Evolutionary conservation across 2,329 filamentous ascomycete genomes (phyloP).

Genomic region (Sphaerostilbella broomeana): DNA sequence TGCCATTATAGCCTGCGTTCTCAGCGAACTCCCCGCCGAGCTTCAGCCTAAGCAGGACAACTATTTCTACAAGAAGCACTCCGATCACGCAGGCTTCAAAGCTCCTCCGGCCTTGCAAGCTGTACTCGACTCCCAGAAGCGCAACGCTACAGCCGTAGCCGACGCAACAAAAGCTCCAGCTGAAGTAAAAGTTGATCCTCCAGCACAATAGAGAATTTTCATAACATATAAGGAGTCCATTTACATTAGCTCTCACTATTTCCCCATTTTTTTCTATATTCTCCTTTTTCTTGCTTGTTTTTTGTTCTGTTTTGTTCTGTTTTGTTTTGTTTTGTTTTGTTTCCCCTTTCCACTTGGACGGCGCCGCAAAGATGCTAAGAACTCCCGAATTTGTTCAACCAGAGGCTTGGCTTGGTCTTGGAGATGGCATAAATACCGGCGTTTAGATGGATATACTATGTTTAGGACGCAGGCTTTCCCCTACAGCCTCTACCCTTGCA

Average conservation of each 20-base stretch:
- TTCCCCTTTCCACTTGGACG: not conserved
- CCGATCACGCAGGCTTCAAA: conserved; percentile 78
- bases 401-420: conserved; percentile 3
- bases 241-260: not conserved
- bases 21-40: conserved; percentile 66
- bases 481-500: too few species aligned
- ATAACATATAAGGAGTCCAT: too few species aligned
- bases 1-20: conserved; percentile 63
- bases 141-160: conserved; percentile 34
- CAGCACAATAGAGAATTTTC: conserved; percentile 19
- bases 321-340: not conserved
- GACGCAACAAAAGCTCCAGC: conserved; percentile 27
- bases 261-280: not conserved
- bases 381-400: too few species aligned
- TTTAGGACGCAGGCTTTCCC: too few species aligned
- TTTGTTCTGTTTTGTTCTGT: not conserved
- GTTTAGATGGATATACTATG: conserved; percentile 16
- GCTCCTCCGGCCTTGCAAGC: conserved; percentile 53
- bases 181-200: conserved; percentile 20
- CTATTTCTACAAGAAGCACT: conserved; percentile 85
- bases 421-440: conserved; percentile 23
- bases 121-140: conserved; percentile 50
- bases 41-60: conserved; percentile 63
- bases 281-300: not conserved
- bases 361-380: too few species aligned